Conservation (phyloP, 331 rosid species). For the Ulmus americana region DNA sequence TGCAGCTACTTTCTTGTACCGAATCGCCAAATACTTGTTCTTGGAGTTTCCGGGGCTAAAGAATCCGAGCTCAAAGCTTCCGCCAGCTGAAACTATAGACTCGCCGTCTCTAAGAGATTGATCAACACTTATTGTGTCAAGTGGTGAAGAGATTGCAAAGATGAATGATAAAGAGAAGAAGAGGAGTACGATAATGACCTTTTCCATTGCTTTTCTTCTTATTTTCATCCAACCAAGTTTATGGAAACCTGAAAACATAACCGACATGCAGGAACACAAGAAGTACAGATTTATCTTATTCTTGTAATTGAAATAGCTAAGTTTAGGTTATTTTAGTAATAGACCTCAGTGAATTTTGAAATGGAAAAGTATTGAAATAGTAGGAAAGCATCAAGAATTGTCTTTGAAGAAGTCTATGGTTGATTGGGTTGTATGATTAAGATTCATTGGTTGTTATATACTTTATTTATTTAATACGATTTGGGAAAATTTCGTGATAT, state of each 20-base stretch:
- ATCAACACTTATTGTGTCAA: neutral
- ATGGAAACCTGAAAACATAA: neutral
- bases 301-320: neutral
- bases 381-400: neutral
- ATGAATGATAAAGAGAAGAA: neutral
- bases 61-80: slow-evolving; percentile 24
- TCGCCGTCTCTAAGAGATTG: slow-evolving; percentile 7
- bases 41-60: slow-evolving; percentile 16
- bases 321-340: neutral
- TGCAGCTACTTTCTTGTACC: slow-evolving; percentile 15
- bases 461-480: too few relatives aligned
- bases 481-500: too few relatives aligned
- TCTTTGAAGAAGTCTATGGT: slow-evolving; percentile 1
- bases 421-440: neutral
- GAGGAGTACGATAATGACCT: neutral
- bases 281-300: neutral
- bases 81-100: slow-evolving; percentile 5
- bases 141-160: neutral
- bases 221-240: neutral
- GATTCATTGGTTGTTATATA: too few relatives aligned
- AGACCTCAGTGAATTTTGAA: neutral
- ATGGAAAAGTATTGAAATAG: neutral
- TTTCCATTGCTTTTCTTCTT: neutral
- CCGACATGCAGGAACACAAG: neutral
- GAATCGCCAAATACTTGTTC: slow-evolving; percentile 14